Conservation (phyloP, 2,329 filamentous ascomycete species). For the Septoria linicola region DNA sequence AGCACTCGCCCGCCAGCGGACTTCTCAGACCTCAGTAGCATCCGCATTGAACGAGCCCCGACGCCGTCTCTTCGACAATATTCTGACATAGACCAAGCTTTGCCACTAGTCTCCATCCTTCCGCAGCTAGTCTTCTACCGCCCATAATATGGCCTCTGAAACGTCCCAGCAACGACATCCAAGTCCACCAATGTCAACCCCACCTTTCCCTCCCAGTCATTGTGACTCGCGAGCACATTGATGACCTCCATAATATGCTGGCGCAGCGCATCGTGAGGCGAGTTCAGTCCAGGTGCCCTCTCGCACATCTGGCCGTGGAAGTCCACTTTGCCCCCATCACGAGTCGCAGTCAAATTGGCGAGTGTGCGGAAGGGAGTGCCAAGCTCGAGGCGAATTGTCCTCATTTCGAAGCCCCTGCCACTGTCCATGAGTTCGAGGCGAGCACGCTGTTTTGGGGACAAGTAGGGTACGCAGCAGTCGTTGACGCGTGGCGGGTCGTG, state of each 20-base stretch:
- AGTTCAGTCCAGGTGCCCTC: not conserved
- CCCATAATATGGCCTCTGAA: not conserved
- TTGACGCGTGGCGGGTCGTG: conserved; percentile 4
- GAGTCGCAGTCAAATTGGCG: not conserved
- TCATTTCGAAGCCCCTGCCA: conserved; percentile 5
- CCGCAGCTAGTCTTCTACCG: too few relatives aligned
- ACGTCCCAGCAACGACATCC: conserved; percentile 15
- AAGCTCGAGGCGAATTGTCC: conserved; percentile 13
- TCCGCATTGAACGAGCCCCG: too few relatives aligned
- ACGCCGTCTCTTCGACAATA: too few relatives aligned
- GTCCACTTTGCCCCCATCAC: not conserved
- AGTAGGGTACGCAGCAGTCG: conserved; percentile 15
- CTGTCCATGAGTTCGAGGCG: conserved; percentile 8
- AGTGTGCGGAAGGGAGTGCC: conserved; percentile 23
- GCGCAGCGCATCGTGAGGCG: not conserved
- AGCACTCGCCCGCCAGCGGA: too few relatives aligned
- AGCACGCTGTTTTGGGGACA: conserved; percentile 11
- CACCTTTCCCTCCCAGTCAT: conserved; percentile 5
- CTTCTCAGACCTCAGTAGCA: too few relatives aligned
- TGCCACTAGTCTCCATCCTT: too few relatives aligned
- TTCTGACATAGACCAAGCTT: too few relatives aligned
- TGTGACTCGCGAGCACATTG: not conserved
- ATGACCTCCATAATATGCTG: not conserved
- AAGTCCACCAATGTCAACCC: conserved; percentile 17
- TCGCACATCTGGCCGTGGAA: not conserved